Evolutionary conservation across 768 basidiomycete species (phyloP), one percentile per base, ranked within the genome.

Genomic region (Collybia mongolica): DNA sequence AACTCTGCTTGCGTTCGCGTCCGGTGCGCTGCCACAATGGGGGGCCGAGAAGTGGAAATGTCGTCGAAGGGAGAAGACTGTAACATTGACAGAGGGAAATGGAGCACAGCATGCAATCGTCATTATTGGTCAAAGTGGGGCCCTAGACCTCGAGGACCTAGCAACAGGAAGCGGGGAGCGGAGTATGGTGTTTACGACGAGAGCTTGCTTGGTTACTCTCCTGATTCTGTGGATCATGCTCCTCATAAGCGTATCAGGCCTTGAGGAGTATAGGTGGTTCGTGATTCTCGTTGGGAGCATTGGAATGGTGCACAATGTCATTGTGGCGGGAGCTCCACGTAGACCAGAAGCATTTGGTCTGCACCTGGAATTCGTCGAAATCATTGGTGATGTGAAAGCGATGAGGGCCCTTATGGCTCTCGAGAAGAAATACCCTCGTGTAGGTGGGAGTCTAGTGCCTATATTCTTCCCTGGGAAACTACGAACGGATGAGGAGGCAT

Each of bases 21-120:
- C 44, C 2, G 60, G 57, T 44, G 58, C 61, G 6, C 54, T 68
- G 2, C 66, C 65, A 5, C 66, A 68, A 39, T 69, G 64, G 66
- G 53, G 51, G 19, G 48, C 49, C 3, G 68, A 68, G 50, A 65
- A 65, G 50, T 69, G 65, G 63, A 60, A 57, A 1, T 57, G 55
- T 15, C 58, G 65, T 26, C 23, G 36, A 20, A 46, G 56, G 12
- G 41, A 55, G 22, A 57, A 60, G 20, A 63, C 61, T 14, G 56
- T 66, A 5, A 53, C 55, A 28, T 48, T 69, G 28, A 66, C 66
- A 17, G 48, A 56, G 18, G 68, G 68, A 17, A 68, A 67, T 52
- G 64, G 66, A 11, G 56, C 55, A 47, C 55, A 57, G 18, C 52
- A 55, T 54, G 63, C 60, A 14, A 57, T 66, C 23, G 66, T 69